A percentile compares a stretch with the other conserved stretches of the same genome.
Conservation (phyloP, 257 asterid genomes). For the Solanum tarijense region DNA sequence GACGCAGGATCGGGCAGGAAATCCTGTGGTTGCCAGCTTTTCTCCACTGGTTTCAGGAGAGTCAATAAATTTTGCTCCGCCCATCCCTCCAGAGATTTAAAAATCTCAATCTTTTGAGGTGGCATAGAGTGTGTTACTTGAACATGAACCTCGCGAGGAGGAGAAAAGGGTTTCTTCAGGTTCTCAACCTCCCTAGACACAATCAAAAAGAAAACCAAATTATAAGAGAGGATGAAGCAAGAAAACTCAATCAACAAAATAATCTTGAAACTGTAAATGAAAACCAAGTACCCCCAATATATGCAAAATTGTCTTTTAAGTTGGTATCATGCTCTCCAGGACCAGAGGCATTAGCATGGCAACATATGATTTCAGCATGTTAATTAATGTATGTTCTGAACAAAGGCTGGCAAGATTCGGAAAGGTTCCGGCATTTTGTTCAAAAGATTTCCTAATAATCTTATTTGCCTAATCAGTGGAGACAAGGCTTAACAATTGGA, state of each 20-base stretch:
- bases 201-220: neutral
- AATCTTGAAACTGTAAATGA: neutral
- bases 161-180: constrained; percentile 42
- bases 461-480: neutral
- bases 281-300: neutral
- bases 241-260: neutral
- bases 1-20: constrained; percentile 78
- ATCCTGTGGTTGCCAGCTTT: constrained; percentile 87
- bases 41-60: constrained; percentile 79
- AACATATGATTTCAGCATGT: neutral
- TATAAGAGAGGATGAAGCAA: neutral
- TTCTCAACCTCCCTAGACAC: constrained; percentile 39
- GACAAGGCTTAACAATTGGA: neutral
- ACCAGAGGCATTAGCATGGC: neutral
- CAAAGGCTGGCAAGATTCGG: neutral
- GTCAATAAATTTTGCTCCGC: constrained; percentile 49
- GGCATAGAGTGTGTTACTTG: constrained; percentile 83
- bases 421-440: neutral
- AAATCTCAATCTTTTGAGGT: constrained; percentile 65
- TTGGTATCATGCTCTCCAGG: neutral
- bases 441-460: neutral
- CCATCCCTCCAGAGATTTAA: constrained; percentile 58
- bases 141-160: constrained; percentile 56
- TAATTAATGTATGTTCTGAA: neutral
- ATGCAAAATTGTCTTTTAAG: neutral